Percentiles rank a stretch among this genome's conserved stretches.
Conservation (phyloP, 2,329 filamentous ascomycete genomes). For the Cladophialophora exuberans region DNA sequence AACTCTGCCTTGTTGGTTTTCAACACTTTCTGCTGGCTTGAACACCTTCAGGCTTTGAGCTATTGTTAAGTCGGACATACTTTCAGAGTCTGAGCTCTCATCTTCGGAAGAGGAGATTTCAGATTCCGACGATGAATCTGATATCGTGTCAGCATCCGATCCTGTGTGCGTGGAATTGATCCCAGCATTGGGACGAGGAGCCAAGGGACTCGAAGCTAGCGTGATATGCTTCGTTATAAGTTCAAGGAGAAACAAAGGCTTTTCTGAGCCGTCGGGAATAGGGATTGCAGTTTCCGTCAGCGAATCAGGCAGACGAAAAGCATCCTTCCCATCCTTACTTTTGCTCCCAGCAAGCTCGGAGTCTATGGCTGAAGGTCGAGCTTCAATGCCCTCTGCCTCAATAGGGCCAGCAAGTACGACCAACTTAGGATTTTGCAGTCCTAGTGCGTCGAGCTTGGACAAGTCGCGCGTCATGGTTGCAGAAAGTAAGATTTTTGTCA, state of each 20-base stretch:
- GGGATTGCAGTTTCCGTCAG: conserved; percentile 70
- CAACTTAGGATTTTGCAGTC: conserved; percentile 66
- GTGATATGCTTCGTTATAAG: conserved; percentile 63
- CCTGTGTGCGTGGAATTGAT: conserved; percentile 15
- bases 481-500: conserved; percentile 75
- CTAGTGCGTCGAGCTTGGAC: conserved; percentile 78
- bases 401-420: conserved; percentile 46
- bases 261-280: conserved; percentile 69
- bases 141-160: conserved; percentile 34
- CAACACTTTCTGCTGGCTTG: background rate
- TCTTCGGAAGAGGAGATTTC: conserved; percentile 48
- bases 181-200: background rate
- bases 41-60: conserved; percentile 57
- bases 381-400: background rate
- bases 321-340: conserved; percentile 47
- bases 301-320: conserved; percentile 63
- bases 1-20: conserved; percentile 71
- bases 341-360: background rate
- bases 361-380: background rate
- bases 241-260: conserved; percentile 83
- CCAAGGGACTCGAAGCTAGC: background rate
- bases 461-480: conserved; percentile 96
- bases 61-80: background rate
- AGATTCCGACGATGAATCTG: conserved; percentile 35
- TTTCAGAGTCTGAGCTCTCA: background rate